Percentiles rank a stretch among this genome's conserved stretches.
Evolutionary conservation across 2,329 filamentous ascomycete genomes (phyloP).

Genomic region (Ascochyta clinopodiicola): DNA sequence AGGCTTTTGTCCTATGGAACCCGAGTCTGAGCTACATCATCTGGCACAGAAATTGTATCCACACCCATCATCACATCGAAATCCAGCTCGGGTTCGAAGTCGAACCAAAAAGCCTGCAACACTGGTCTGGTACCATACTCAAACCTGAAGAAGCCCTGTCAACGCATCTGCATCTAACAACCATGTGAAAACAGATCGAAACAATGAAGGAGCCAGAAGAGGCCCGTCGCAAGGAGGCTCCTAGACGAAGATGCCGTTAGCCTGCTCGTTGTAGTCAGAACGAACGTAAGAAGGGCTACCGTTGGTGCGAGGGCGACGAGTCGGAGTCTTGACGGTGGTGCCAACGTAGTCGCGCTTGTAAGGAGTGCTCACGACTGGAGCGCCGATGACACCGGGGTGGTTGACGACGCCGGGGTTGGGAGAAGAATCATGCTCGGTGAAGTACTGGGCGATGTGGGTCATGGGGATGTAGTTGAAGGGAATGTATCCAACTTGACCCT

Average conservation of each 20-base stretch:
- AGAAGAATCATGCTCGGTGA: constrained; percentile 21
- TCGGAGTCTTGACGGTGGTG: constrained; percentile 14
- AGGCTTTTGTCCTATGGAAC: constrained; percentile 21
- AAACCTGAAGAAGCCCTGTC: constrained; percentile 17
- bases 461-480: constrained; percentile 39
- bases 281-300: constrained; percentile 12
- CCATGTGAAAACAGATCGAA: constrained; percentile 23
- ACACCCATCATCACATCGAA: constrained; percentile 22
- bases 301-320: constrained; percentile 18
- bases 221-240: constrained; percentile 6
- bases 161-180: constrained; percentile 18
- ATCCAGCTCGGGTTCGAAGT: constrained; percentile 20
- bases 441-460: constrained; percentile 29
- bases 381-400: constrained; percentile 35
- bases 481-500: constrained; percentile 26
- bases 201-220: constrained; percentile 9
- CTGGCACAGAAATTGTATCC: constrained; percentile 27
- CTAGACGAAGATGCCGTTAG: constrained; percentile 22
- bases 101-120: constrained; percentile 15
- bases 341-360: constrained; percentile 12
- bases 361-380: constrained; percentile 14
- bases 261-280: constrained; percentile 15
- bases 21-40: constrained; percentile 18
- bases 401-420: constrained; percentile 10
- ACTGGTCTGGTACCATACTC: constrained; percentile 15